Percentiles rank a stretch among this genome's conserved stretches.
Conservation (phyloP, 2,329 filamentous ascomycete genomes). For the Akanthomyces dipterigenus region DNA sequence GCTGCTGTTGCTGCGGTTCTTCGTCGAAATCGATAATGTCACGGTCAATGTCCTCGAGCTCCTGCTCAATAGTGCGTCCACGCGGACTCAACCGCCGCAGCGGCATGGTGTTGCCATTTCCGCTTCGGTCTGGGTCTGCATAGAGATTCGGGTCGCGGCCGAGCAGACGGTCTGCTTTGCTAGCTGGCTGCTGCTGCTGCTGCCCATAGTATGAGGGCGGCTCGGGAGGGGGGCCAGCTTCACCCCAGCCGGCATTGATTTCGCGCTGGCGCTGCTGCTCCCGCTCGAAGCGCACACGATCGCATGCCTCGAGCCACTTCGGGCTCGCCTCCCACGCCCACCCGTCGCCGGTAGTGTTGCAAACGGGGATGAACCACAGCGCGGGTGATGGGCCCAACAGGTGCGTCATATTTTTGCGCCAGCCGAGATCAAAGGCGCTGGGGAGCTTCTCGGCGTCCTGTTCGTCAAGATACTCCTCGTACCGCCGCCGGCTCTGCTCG, state of each 20-base stretch:
- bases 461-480: constrained; percentile 77
- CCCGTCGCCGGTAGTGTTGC: constrained; percentile 83
- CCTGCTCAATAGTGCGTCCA: constrained; percentile 38
- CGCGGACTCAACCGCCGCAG: constrained; percentile 41
- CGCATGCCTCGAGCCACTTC: constrained; percentile 67
- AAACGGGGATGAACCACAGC: constrained; percentile 74
- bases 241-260: constrained; percentile 61
- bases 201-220: constrained; percentile 13
- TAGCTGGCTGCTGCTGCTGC: constrained; percentile 27
- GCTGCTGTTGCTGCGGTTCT: constrained; percentile 31
- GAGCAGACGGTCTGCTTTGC: constrained; percentile 52
- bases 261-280: constrained; percentile 57
- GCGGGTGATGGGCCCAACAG: constrained; percentile 69
- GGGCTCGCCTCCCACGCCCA: constrained; percentile 88
- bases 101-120: constrained; percentile 25
- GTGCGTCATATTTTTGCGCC: constrained; percentile 69
- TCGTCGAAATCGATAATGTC: constrained; percentile 26
- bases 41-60: constrained; percentile 34
- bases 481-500: constrained; percentile 46
- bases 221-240: constrained; percentile 22
- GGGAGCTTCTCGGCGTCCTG: constrained; percentile 81
- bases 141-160: constrained; percentile 52
- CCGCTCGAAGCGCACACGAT: constrained; percentile 52
- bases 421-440: constrained; percentile 88
- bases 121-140: constrained; percentile 20